These are phyloP conservation scores for Fusarium sp. DNA, from an alignment of 2,329 filamentous ascomycete genomes.

Conservation along the genomic window DNA sequence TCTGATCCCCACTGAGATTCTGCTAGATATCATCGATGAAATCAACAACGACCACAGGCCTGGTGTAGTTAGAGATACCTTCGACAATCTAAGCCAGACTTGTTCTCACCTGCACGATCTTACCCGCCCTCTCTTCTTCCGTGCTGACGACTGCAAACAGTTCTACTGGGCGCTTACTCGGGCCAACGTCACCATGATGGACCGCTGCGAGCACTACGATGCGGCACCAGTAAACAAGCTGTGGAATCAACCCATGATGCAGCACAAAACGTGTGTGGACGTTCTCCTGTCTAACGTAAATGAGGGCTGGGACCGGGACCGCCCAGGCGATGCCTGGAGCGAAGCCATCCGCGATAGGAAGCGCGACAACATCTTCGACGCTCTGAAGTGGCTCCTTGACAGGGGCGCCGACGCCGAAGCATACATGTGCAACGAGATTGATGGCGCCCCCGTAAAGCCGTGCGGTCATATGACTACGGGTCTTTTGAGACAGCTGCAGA, in stretches of 20 bases:
- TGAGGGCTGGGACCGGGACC: background rate
- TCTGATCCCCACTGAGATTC: constrained; percentile 8
- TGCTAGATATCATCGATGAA: background rate
- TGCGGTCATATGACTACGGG: background rate
- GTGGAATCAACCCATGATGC: background rate
- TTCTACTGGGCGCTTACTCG: background rate
- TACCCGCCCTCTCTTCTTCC: background rate
- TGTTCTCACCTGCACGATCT: constrained; percentile 4
- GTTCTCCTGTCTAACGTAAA: background rate
- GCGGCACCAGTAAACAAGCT: constrained; percentile 1
- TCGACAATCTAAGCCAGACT: background rate
- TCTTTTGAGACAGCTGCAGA: background rate
- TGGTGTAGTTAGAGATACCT: background rate
- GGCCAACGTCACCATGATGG: background rate
- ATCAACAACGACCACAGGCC: background rate
- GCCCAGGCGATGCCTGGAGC: too few species aligned
- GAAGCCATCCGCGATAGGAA: background rate
- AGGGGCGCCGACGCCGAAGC: constrained; percentile 1
- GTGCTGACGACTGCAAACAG: background rate
- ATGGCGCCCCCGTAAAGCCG: too few species aligned
- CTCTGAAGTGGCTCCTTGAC: constrained; percentile 22
- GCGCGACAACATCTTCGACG: background rate
- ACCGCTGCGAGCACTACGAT: background rate
- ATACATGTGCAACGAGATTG: background rate
- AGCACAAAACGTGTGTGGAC: background rate